A percentile compares a stretch with the other conserved stretches of the same genome.
These are phyloP conservation scores for Chrysanthemum seticuspe DNA, from an alignment of 129 eudicot genomes.

Conservation along the genomic window DNA sequence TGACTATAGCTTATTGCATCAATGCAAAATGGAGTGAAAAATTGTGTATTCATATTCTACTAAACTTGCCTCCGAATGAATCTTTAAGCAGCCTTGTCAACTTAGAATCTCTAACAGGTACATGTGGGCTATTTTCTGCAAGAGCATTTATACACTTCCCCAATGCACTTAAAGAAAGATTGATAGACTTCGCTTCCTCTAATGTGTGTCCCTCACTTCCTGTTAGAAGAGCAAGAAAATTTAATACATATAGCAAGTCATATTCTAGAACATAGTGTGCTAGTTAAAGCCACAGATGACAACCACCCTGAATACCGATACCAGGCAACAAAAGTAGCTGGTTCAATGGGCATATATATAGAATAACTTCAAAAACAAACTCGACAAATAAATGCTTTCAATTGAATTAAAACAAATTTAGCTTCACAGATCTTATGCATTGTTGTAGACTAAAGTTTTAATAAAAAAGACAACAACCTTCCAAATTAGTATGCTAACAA, in stretches of 20 bases:
- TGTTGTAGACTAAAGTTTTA: background rate
- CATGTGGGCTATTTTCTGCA: constrained; percentile 91
- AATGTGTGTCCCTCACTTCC: constrained; percentile 92
- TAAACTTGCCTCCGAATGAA: constrained; percentile 83
- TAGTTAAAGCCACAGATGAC: background rate
- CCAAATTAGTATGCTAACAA: background rate
- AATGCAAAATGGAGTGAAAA: background rate
- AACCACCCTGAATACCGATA: background rate
- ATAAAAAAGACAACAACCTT: constrained; percentile 1
- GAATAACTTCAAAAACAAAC: background rate
- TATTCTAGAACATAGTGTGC: background rate
- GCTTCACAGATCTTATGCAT: background rate
- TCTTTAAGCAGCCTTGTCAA: constrained; percentile 89
- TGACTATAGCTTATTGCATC: constrained; percentile 3
- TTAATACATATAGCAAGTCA: background rate
- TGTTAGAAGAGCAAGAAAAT: constrained; percentile 24
- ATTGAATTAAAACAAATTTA: background rate
- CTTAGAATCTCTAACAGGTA: constrained; percentile 92
- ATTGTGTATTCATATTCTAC: constrained; percentile 9
- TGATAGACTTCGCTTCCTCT: constrained; percentile 92
- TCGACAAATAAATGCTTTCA: constrained; percentile 4
- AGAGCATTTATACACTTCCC: constrained; percentile 96
- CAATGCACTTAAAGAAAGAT: constrained; percentile 86
- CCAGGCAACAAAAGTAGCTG: background rate
- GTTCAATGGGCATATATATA: background rate